A percentile compares a stretch with the other conserved stretches of the same genome.
Evolutionary conservation across 1,284 basidiomycete species (phyloP).

Genomic region (Athelia psychrophila): DNA sequence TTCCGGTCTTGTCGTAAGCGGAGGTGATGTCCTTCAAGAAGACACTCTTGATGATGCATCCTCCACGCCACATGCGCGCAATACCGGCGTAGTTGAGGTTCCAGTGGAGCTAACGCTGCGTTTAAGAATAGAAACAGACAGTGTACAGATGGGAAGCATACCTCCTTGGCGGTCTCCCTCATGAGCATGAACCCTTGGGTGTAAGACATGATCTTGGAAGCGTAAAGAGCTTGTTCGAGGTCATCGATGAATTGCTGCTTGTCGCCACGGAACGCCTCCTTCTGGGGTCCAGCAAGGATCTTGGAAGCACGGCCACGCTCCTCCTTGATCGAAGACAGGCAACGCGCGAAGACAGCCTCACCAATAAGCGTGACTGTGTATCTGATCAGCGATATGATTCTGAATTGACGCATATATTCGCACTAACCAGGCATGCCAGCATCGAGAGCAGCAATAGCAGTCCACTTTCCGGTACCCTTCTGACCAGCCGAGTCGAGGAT

Average conservation of each 20-base stretch:
- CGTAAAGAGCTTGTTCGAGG: slow-evolving; percentile 98
- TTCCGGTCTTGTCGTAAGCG: slow-evolving; percentile 85
- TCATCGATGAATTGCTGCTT: slow-evolving; percentile 99
- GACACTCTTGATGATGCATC: slow-evolving; percentile 99
- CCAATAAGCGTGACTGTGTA: slow-evolving; percentile 93
- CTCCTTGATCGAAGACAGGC: slow-evolving; percentile 96
- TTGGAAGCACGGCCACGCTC: slow-evolving; percentile 95
- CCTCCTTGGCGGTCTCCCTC: slow-evolving; percentile 97
- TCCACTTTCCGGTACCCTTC: slow-evolving; percentile 99
- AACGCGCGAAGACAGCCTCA: slow-evolving; percentile 99
- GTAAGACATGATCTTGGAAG: slow-evolving; percentile 99
- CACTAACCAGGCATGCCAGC: slow-evolving; percentile 81
- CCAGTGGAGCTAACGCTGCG: slow-evolving; percentile 58
- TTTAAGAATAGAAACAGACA: neutral
- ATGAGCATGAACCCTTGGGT: slow-evolving; percentile 99
- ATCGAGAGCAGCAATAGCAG: slow-evolving; percentile 96
- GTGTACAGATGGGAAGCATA: slow-evolving; percentile 37
- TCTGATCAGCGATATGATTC: slow-evolving; percentile 5
- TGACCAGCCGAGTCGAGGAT: slow-evolving; percentile 97
- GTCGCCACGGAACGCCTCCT: slow-evolving; percentile 94
- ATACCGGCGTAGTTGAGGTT: slow-evolving; percentile 95
- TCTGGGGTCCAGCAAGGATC: slow-evolving; percentile 85
- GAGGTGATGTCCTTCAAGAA: slow-evolving; percentile 93
- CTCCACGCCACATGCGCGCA: slow-evolving; percentile 99
- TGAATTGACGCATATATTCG: neutral